Percentiles rank a stretch among this genome's conserved stretches.
Evolutionary conservation across 2,329 filamentous ascomycete genomes (phyloP).

Genomic region (Fusarium compactum): DNA sequence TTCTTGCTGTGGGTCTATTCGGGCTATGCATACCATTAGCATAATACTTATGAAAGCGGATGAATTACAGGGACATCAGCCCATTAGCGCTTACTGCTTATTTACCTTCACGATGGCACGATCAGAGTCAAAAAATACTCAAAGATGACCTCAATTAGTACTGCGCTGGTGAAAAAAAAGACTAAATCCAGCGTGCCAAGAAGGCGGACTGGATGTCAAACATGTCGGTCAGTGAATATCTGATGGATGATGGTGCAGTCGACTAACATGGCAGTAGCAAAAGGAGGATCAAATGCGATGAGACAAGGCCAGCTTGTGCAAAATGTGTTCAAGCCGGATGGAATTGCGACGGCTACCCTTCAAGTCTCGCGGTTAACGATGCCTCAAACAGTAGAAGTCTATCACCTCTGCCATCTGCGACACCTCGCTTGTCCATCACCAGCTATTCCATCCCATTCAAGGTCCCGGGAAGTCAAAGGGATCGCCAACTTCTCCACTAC

Average conservation of each 20-base stretch:
- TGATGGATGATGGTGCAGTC: too few species aligned
- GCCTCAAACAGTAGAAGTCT: accelerated
- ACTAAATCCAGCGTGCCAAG: conserved; percentile 3
- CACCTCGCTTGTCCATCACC: neutral
- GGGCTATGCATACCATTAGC: neutral
- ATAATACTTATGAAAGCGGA: neutral
- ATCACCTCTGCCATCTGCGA: accelerated
- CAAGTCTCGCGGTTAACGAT: too few species aligned
- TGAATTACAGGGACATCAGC: neutral
- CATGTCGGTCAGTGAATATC: neutral
- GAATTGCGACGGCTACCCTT: conserved; percentile 12
- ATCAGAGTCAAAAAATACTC: neutral
- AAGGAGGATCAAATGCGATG: conserved; percentile 22
- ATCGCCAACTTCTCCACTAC: conserved; percentile 16
- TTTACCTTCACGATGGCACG: neutral
- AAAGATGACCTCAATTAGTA: neutral
- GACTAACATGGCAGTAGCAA: neutral
- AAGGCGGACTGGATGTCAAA: conserved; percentile 16
- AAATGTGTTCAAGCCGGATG: conserved; percentile 12
- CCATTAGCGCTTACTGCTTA: conserved; percentile 18
- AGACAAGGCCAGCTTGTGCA: neutral
- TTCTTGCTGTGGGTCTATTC: too few species aligned
- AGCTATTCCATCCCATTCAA: conserved; percentile 17
- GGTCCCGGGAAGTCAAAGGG: conserved; percentile 12
- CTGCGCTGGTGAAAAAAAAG: neutral